Percentiles rank a stretch among this genome's conserved stretches.
These are phyloP conservation scores for Phytophthora podocarpi DNA, from an alignment of 352 stramenopile species.

Conservation along the genomic window DNA sequence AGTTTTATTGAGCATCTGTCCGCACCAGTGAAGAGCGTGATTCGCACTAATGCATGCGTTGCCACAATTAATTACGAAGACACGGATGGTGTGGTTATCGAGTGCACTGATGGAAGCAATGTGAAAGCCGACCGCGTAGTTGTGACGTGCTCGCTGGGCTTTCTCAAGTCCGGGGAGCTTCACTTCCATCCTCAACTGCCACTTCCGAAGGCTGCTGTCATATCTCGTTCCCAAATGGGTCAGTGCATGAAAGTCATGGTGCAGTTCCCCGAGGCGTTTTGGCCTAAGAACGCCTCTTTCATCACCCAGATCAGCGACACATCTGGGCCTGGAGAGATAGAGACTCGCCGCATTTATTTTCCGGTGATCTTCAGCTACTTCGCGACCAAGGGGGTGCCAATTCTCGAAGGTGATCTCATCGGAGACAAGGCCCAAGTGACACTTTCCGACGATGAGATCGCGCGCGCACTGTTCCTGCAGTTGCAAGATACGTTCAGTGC, in stretches of 20 bases:
- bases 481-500: slow-evolving; percentile 47
- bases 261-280: slow-evolving; percentile 65
- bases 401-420: slow-evolving; percentile 64
- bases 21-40: slow-evolving; percentile 25
- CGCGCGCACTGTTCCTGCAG: slow-evolving; percentile 39
- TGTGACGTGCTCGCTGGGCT: slow-evolving; percentile 56
- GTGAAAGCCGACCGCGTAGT: slow-evolving; percentile 48
- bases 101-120: slow-evolving; percentile 27
- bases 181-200: slow-evolving; percentile 51
- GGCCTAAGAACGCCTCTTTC: slow-evolving; percentile 46
- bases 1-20: slow-evolving; percentile 43
- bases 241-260: slow-evolving; percentile 79
- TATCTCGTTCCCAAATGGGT: slow-evolving; percentile 56
- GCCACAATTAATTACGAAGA: slow-evolving; percentile 32
- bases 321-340: not conserved
- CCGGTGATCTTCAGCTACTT: slow-evolving; percentile 67
- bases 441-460: slow-evolving; percentile 47
- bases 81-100: slow-evolving; percentile 29
- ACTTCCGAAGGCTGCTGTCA: slow-evolving; percentile 39
- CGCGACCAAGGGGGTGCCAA: slow-evolving; percentile 38
- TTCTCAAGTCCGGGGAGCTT: slow-evolving; percentile 47
- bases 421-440: slow-evolving; percentile 35
- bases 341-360: slow-evolving; percentile 40
- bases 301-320: slow-evolving; percentile 37
- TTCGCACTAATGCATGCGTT: slow-evolving; percentile 27